phyloP scores from a whole-genome alignment of 805 yeast genomes.

The Metschnikowia henanensis region DNA sequence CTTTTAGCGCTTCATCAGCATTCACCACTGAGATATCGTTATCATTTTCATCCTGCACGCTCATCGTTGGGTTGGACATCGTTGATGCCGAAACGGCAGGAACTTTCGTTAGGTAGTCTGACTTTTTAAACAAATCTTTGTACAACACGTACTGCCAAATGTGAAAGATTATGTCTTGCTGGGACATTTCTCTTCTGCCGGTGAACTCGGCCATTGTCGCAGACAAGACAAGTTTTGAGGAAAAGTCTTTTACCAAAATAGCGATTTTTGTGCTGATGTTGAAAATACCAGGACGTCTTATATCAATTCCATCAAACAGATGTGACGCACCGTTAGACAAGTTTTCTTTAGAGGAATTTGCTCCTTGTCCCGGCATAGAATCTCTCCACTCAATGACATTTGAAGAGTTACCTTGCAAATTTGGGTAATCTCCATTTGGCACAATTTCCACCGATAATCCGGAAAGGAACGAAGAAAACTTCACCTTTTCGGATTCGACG shows the following conservation, averaged over 20 bases:
- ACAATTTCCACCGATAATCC: constrained; percentile 80
- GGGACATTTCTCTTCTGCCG: constrained; percentile 77
- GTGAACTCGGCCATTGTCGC: constrained; percentile 65
- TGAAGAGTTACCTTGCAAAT: constrained; percentile 28
- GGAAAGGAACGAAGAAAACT: constrained; percentile 58
- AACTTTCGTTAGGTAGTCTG: constrained; percentile 31
- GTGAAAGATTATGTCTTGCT: constrained; percentile 79
- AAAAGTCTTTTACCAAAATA: constrained; percentile 70
- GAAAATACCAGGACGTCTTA: constrained; percentile 70
- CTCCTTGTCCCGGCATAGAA: constrained; percentile 34
- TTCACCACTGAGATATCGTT: constrained; percentile 35
- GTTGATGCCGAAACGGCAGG: constrained; percentile 38
- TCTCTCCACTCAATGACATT: constrained; percentile 90
- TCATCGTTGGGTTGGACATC: constrained; percentile 17
- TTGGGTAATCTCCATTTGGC: constrained; percentile 40
- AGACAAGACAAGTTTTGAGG: constrained; percentile 63
- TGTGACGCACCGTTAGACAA: constrained; percentile 19
- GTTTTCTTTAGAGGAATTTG: constrained; percentile 20
- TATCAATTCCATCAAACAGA: constrained; percentile 83
- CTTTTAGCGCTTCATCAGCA: constrained; percentile 46
- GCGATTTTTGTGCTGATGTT: constrained; percentile 66
- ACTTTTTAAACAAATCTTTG: constrained; percentile 51
- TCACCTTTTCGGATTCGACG: constrained; percentile 11
- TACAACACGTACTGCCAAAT: constrained; percentile 78
- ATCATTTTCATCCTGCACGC: constrained; percentile 25